Evolutionary conservation across 768 basidiomycete genomes (phyloP).

Genomic region (Boletus vermiculosoides): DNA sequence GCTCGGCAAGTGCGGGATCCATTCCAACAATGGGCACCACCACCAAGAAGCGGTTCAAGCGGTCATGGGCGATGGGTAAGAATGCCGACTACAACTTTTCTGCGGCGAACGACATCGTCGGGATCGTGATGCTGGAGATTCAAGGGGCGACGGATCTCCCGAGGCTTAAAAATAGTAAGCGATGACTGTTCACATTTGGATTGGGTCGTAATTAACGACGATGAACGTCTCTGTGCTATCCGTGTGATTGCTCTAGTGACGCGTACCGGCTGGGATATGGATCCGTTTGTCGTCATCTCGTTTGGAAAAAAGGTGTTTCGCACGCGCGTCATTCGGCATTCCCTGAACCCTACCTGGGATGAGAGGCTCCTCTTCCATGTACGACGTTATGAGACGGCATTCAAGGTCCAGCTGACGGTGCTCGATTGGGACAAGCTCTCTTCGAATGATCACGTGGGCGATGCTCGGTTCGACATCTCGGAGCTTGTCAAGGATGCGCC

Average conservation of each 20-base stretch:
- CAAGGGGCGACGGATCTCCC: conserved; percentile 82
- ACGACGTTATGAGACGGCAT: conserved; percentile 77
- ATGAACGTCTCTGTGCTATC: not conserved
- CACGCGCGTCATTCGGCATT: conserved; percentile 84
- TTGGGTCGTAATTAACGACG: conserved; percentile 1
- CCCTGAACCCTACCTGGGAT: conserved; percentile 86
- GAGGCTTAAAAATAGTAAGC: conserved; percentile 80
- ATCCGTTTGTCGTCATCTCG: conserved; percentile 92
- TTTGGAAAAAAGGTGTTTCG: conserved; percentile 98
- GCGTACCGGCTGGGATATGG: conserved; percentile 92
- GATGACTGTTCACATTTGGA: not conserved
- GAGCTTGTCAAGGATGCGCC: conserved; percentile 69
- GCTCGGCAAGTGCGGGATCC: conserved; percentile 32
- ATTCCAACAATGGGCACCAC: conserved; percentile 21
- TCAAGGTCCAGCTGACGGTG: conserved; percentile 75
- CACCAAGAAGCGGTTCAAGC: conserved; percentile 39
- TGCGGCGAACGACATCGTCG: conserved; percentile 78
- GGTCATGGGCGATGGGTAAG: conserved; percentile 39
- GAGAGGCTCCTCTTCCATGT: conserved; percentile 97
- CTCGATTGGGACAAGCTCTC: conserved; percentile 97
- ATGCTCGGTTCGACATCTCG: conserved; percentile 65
- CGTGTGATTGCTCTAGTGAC: conserved; percentile 53
- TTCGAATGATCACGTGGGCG: conserved; percentile 87
- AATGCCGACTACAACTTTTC: conserved; percentile 56
- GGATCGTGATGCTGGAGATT: conserved; percentile 95